Percentiles rank a stretch among this genome's conserved stretches.
Conservation (phyloP, 768 basidiomycete species). For the Cytidiella melzeri region DNA sequence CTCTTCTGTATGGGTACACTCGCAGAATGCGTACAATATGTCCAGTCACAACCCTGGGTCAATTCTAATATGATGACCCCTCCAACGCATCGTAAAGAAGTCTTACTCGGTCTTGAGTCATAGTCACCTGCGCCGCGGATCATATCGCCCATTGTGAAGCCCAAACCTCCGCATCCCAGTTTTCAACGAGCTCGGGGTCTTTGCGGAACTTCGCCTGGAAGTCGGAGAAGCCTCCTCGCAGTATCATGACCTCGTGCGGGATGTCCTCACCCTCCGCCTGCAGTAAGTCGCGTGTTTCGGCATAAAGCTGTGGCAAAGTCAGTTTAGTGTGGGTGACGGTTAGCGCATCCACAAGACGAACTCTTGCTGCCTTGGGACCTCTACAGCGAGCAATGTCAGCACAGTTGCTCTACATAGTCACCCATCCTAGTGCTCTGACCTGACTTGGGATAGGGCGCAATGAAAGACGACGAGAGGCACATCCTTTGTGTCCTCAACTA, state of each 20-base stretch:
- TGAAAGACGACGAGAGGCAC: conserved; percentile 70
- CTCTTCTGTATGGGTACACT: too few species aligned
- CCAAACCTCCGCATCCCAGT: conserved; percentile 69
- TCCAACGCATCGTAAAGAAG: neutral
- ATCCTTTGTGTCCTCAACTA: conserved; percentile 56
- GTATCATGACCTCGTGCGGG: conserved; percentile 54
- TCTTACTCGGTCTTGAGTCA: too few species aligned
- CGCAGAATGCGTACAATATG: too few species aligned
- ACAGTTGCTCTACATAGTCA: neutral
- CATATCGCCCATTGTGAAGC: conserved; percentile 31
- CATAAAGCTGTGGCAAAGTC: conserved; percentile 47
- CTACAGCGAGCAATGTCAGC: conserved; percentile 28
- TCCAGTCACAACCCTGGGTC: neutral
- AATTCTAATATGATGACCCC: neutral
- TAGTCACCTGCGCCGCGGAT: neutral
- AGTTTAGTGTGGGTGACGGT: too few species aligned
- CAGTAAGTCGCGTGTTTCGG: conserved; percentile 49
- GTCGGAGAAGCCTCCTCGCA: conserved; percentile 64
- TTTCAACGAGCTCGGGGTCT: conserved; percentile 67
- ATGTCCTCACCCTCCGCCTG: conserved; percentile 35
- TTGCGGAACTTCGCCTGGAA: conserved; percentile 73
- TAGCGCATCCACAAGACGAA: conserved; percentile 27
- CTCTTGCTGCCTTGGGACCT: conserved; percentile 74
- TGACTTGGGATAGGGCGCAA: conserved; percentile 68
- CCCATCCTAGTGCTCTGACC: conserved; percentile 40